Base-by-base conservation (phyloP, 2,329 filamentous ascomycete genomes). In the Fusarium torulosum region DNA sequence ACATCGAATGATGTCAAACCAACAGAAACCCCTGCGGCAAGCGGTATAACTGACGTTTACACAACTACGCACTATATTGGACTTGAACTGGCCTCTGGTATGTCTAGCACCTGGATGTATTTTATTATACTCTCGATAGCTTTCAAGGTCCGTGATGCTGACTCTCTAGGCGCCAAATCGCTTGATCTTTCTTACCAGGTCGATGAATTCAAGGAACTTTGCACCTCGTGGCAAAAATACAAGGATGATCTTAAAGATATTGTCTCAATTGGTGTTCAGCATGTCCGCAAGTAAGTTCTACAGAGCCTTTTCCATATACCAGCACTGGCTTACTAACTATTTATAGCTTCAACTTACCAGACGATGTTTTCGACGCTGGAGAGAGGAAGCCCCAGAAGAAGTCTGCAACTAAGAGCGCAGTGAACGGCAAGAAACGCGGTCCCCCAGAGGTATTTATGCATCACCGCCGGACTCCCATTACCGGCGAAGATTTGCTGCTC, bases 21-120 rank as follows among this genome's bases (percentile, higher is more conserved):
- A 13, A 44, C 50, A 14, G 60, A 68, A 41, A 53, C 49, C 19
- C n/a, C 62, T 43, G 52, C 59, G 10, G 23, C 44, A 37, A 46
- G 45, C 41, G 51, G 65, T 25, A 59, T 65, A 17, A 76, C 72
- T 42, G 82, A 84, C 56, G 82, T 98, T 27, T 97, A 92, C 76
- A 98, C 95, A 0, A 94, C 93, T 23, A 97, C 94, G 2, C 95
- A 94, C 78, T 99, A 98, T 76, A 93, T 99, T 75, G 96, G 96
- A 35, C 84, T 98, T 46, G 91, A 95, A 72, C 81, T 97, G 55
- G 85, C 85, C 37, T 86, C 90, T 82, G 90, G 92, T 93, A 85
- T 76, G 87, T 81, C 46, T 38, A 51, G 25, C 41, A 23, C 25
- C 31, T 33, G n/a, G 37, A 8, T 14, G 20, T 21, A 4, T 42